A percentile compares a stretch with the other conserved stretches of the same genome.
Evolutionary conservation across 148 eudicot species (phyloP).

Genomic region (Talinum fruticosum): DNA sequence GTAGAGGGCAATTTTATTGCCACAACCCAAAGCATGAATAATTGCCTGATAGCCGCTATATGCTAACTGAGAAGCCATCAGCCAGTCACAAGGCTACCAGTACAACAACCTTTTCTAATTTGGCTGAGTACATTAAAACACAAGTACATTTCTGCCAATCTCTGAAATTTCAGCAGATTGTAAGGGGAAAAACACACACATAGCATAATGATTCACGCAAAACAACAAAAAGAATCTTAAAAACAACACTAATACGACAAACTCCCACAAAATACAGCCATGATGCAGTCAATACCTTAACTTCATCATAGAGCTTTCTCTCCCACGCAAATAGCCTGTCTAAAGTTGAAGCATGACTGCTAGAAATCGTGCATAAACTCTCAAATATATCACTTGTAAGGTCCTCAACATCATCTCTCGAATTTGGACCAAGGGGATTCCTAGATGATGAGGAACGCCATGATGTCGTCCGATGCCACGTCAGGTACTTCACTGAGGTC

Average conservation of each 20-base stretch:
- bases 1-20: neutral
- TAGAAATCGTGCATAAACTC: slow-evolving; percentile 65
- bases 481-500: slow-evolving; percentile 65
- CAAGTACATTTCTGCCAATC: neutral
- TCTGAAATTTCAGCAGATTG: neutral
- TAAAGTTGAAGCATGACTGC: slow-evolving; percentile 92
- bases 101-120: neutral
- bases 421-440: slow-evolving; percentile 55
- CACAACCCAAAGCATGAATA: neutral
- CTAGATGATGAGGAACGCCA: slow-evolving; percentile 75
- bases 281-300: slow-evolving; percentile 56
- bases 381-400: slow-evolving; percentile 55
- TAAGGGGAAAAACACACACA: neutral
- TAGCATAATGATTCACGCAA: neutral
- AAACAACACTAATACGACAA: neutral
- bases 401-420: slow-evolving; percentile 66
- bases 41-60: neutral
- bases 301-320: slow-evolving; percentile 90
- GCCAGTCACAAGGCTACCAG: neutral
- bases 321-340: slow-evolving; percentile 96
- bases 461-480: slow-evolving; percentile 89
- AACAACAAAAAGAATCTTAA: neutral
- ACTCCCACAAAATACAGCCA: neutral
- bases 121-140: neutral
- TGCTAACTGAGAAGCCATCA: neutral